Conservation (phyloP, 2,329 filamentous ascomycete genomes). For the Reticulascus tulasneorum region DNA sequence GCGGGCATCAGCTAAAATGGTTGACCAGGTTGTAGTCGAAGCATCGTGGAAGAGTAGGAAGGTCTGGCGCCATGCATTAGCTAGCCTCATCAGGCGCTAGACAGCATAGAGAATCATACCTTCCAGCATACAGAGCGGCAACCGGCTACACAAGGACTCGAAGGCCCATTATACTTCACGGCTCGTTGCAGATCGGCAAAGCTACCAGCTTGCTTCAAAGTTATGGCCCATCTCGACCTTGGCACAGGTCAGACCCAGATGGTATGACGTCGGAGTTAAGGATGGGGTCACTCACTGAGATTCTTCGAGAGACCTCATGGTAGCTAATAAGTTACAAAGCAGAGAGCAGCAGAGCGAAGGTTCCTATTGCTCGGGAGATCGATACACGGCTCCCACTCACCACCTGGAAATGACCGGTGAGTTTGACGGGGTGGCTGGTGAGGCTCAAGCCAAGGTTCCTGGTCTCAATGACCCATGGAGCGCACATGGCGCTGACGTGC, state of each 20-base stretch:
- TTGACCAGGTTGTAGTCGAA: slow-evolving; percentile 63
- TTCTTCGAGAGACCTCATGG: slow-evolving; percentile 11
- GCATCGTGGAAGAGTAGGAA: slow-evolving; percentile 75
- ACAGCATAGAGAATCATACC: slow-evolving; percentile 38
- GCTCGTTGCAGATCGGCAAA: slow-evolving; percentile 60
- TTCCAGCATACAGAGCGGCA: slow-evolving; percentile 92
- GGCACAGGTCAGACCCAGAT: slow-evolving; percentile 5
- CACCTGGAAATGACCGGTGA: too few relatives aligned
- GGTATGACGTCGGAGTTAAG: slow-evolving; percentile 15
- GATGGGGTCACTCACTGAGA: slow-evolving; percentile 9
- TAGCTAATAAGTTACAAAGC: too few relatives aligned
- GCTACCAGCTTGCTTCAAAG: slow-evolving; percentile 53
- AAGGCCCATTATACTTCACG: slow-evolving; percentile 55
- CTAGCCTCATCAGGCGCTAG: slow-evolving; percentile 4
- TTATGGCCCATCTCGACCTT: slow-evolving; percentile 66
- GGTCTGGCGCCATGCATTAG: slow-evolving; percentile 43
- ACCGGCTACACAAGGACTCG: slow-evolving; percentile 64
- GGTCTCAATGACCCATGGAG: too few relatives aligned
- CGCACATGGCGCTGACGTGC: too few relatives aligned
- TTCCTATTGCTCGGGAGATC: too few relatives aligned
- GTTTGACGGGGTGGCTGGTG: too few relatives aligned
- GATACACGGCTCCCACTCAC: too few relatives aligned
- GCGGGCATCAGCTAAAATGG: slow-evolving; percentile 63
- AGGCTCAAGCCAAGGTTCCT: too few relatives aligned
- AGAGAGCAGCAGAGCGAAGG: too few relatives aligned